Evolutionary conservation across 2,329 filamentous ascomycete genomes (phyloP).

Genomic region (Fusarium pseudograminearum): DNA sequence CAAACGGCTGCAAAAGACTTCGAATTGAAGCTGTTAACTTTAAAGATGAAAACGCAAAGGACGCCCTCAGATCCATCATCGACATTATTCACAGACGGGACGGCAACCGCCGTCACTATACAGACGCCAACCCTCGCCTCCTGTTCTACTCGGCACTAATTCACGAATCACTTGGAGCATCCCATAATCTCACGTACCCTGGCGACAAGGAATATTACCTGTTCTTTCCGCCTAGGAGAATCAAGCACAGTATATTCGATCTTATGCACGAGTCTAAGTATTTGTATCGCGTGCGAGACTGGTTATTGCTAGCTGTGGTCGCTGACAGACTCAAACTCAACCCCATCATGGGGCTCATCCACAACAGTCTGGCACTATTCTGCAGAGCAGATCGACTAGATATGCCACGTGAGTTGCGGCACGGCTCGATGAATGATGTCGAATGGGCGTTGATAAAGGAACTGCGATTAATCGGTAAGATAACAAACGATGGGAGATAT

Average conservation of each 20-base stretch:
- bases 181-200: not conserved
- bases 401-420: not conserved
- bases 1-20: not conserved
- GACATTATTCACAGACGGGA: constrained; percentile 16
- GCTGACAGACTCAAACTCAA: constrained; percentile 20
- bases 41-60: not conserved
- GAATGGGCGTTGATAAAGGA: constrained; percentile 11
- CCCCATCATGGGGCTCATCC: not conserved
- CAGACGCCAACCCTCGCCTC: constrained; percentile 6
- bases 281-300: constrained; percentile 20
- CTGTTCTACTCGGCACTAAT: constrained; percentile 33
- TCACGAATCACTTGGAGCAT: constrained; percentile 19
- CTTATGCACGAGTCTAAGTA: not conserved
- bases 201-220: not conserved
- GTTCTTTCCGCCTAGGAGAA: constrained; percentile 5
- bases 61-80: constrained; percentile 16
- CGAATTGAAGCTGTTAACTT: not conserved
- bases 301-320: constrained; percentile 34
- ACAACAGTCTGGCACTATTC: constrained; percentile 4
- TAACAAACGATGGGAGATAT: too few species aligned
- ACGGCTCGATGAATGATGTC: constrained; percentile 1
- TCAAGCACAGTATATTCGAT: constrained; percentile 1
- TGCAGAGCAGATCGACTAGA: not conserved
- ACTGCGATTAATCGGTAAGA: constrained; percentile 17
- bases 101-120: not conserved